These are phyloP conservation scores for Hermanozyma aechmeae DNA, from an alignment of 805 yeast genomes.

Conservation along the genomic window DNA sequence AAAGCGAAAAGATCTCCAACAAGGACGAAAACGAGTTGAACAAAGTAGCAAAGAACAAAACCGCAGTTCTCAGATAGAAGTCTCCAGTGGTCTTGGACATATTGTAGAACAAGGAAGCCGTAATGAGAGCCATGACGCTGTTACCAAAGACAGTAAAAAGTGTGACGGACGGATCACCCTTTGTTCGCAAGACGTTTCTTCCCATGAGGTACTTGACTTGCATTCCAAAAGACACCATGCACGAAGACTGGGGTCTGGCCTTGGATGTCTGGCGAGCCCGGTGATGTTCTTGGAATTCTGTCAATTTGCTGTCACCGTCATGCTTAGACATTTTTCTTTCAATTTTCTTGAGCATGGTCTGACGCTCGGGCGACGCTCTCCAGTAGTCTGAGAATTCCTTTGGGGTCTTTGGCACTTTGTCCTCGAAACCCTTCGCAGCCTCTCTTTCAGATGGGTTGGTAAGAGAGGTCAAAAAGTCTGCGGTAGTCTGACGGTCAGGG, in stretches of 20 bases:
- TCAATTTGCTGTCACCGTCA: slow-evolving; percentile 4
- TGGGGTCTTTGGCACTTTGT: slow-evolving; percentile 45
- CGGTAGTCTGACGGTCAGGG: slow-evolving; percentile 56
- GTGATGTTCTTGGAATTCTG: slow-evolving; percentile 12
- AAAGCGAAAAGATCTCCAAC: slow-evolving; percentile 50
- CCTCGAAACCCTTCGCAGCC: slow-evolving; percentile 37
- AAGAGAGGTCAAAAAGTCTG: slow-evolving; percentile 58
- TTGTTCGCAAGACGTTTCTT: slow-evolving; percentile 46
- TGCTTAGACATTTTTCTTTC: slow-evolving; percentile 26
- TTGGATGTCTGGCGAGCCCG: slow-evolving; percentile 22
- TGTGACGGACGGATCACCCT: slow-evolving; percentile 50
- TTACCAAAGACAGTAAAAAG: slow-evolving; percentile 43
- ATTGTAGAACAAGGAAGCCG: slow-evolving; percentile 52
- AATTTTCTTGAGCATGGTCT: slow-evolving; percentile 29
- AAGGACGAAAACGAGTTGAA: slow-evolving; percentile 54
- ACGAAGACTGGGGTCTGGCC: slow-evolving; percentile 28
- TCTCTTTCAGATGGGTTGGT: slow-evolving; percentile 59
- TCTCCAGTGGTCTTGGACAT: slow-evolving; percentile 42
- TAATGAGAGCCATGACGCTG: slow-evolving; percentile 45
- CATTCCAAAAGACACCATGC: slow-evolving; percentile 23
- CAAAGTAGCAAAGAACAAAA: slow-evolving; percentile 50
- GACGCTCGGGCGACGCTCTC: slow-evolving; percentile 46
- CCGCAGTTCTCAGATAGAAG: slow-evolving; percentile 55
- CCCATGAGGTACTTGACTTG: slow-evolving; percentile 35
- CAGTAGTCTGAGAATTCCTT: slow-evolving; percentile 52